phyloP scores from a whole-genome alignment of 2,329 filamentous ascomycete genomes.

The Ascochyta lentis region DNA sequence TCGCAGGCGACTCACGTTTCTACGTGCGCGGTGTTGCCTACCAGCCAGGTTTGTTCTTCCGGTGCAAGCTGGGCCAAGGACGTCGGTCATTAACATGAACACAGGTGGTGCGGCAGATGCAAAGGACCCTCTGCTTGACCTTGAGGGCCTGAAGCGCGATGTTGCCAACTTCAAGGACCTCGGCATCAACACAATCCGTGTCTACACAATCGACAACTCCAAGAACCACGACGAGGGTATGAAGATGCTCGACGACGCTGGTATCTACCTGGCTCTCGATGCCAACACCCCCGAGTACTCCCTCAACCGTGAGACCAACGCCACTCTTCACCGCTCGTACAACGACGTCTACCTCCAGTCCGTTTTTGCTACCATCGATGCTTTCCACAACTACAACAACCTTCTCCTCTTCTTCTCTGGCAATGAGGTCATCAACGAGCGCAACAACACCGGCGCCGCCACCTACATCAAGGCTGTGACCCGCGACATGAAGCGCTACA shows the following conservation, averaged over 20 bases:
- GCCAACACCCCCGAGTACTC: conserved; percentile 90
- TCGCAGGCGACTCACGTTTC: conserved; percentile 65
- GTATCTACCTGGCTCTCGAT: conserved; percentile 90
- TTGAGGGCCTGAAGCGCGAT: conserved; percentile 73
- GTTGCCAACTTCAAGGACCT: conserved; percentile 82
- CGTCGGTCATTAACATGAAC: conserved; percentile 17
- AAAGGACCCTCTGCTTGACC: conserved; percentile 77
- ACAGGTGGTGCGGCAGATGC: conserved; percentile 51
- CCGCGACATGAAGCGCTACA: conserved; percentile 81
- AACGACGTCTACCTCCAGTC: conserved; percentile 84
- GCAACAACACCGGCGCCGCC: conserved; percentile 68
- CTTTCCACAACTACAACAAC: conserved; percentile 83
- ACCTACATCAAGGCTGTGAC: conserved; percentile 77
- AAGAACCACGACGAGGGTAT: conserved; percentile 84
- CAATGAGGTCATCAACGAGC: conserved; percentile 77
- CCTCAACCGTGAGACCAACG: conserved; percentile 75
- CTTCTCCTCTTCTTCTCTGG: conserved; percentile 82
- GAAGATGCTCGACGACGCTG: conserved; percentile 77
- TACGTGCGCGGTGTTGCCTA: conserved; percentile 69
- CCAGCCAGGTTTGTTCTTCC: conserved; percentile 61
- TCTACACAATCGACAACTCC: conserved; percentile 92
- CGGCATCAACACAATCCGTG: conserved; percentile 87
- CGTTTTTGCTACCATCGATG: conserved; percentile 80
- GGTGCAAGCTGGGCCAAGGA: conserved; percentile 49
- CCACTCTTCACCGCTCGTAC: conserved; percentile 68